Base-by-base conservation (phyloP, 2,329 filamentous ascomycete genomes). In the Fusarium sp. region DNA sequence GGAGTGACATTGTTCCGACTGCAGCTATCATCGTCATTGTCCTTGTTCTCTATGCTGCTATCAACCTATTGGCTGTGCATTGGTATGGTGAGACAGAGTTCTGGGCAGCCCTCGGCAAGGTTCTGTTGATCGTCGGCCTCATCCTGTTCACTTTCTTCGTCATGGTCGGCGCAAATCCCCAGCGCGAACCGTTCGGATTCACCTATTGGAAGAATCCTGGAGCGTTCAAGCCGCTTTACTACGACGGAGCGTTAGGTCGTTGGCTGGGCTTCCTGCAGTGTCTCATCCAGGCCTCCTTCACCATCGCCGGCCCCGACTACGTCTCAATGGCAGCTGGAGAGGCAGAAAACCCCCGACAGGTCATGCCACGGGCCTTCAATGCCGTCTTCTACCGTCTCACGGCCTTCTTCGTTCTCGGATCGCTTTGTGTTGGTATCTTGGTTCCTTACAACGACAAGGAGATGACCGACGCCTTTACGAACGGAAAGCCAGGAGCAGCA, bases 41-140 rank as follows among this genome's bases (percentile, higher is more conserved):
- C 47, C 80, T 84, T 43, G 70, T 84, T 0, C 72, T 87, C 3
- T 87, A 87, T 66, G 86, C 82, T 2, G 65, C 87, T 1, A 87
- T 95, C 83, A 96, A 96, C 76, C 76, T 95, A 56, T 86, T 95
- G 69, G 92, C 91, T 1, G 92, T 95, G 20, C 87, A 92, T 72
- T 94, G 88, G 87, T 95, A 94, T 68, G 93, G 93, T 52, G 93
- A 95, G 82, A 89, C 91, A 0, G 94, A 97, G 80, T 97, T 97
- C 78, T 90, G 88, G 88, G 90, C 92, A 22, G 91, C 94, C 3
- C 80, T 94, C 3, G 91, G 91, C 64, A 95, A 95, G 80, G 88
- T 95, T 4, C 76, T 95, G 3, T 86, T 95, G 60, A 93, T 94
- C 69, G 82, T 95, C 38, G 92, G 90, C 1, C 86, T 96, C 60